Evolutionary conservation across 345 rosid genomes (phyloP), one percentile per base, ranked within the genome.

Genomic region (Lepidium africanum): DNA sequence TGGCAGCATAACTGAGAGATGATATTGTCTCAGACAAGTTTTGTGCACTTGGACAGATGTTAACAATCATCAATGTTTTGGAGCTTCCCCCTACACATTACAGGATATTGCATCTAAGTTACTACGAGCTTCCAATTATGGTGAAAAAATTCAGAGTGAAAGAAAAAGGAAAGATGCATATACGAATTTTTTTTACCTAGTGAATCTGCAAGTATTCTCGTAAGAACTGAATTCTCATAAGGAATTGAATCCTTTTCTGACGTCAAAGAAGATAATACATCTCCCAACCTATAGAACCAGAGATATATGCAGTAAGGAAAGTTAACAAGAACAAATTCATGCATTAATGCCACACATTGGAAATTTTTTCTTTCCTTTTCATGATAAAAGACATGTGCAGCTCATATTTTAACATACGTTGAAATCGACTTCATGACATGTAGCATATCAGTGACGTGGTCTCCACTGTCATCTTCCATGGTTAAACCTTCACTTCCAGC

Each of bases 391-490:
- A 50, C 36, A 51, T 55, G 49, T 71, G 49, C 63, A 56, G 70
- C 17, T 63, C 15, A n/a, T 48, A 61, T 16, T 55, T 42, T 41
- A 50, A 77, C 97, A 63, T 94, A 94, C 99, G 91, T 91, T 69
- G 99, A 94, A 72, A 88, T 78, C 39, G 97, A 90, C 70, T 86
- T 91, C 96, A 88, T 88, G 67, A 87, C 96, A 80, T 94, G 99
- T 33, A 88, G 91, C 69, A 87, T 76, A 74, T 94, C 96, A 2
- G 96, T 94, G 78, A 87, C 86, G 61, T 86, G 87, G 58, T 88
- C 99, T 72, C 96, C 95, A 49, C 85, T 80, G 43, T 87, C 92
- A 71, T 90, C 84, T 79, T 90, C 89, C 59, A 82, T 40, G 45
- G 81, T 94, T 67, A 81, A 71, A 50, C 88, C 86, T 78, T 90